Conservation (phyloP, 2,329 filamentous ascomycete genomes). For the Arthrocladium fulminans region DNA sequence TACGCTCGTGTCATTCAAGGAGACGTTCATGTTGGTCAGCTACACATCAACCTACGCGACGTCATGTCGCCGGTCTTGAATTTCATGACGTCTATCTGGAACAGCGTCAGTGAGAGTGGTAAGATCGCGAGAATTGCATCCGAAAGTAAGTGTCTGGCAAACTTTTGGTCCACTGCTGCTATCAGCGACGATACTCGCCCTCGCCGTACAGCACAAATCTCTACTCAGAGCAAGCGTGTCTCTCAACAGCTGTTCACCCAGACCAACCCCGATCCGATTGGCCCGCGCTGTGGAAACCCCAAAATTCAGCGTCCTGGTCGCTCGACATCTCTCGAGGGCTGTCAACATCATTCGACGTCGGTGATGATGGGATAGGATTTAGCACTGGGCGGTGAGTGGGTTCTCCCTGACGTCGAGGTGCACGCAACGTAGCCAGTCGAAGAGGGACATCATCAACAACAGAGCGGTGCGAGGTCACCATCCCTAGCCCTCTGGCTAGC, state of each 20-base stretch:
- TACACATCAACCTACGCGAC: neutral
- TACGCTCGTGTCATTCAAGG: neutral
- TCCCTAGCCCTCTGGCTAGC: too few relatives aligned
- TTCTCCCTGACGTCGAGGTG: too few relatives aligned
- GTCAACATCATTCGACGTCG: neutral
- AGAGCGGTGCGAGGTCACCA: too few relatives aligned
- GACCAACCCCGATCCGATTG: neutral
- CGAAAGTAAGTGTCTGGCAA: neutral
- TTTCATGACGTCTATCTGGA: neutral
- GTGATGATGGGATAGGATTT: too few relatives aligned
- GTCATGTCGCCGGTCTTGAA: neutral
- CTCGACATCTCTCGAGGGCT: neutral
- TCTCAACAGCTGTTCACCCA: neutral
- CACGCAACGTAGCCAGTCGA: too few relatives aligned
- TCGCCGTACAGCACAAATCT: neutral
- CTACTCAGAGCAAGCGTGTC: neutral
- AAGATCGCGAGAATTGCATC: neutral
- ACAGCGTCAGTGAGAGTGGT: neutral
- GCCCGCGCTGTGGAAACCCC: neutral
- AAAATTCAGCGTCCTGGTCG: neutral
- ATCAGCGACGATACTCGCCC: neutral
- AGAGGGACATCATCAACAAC: too few relatives aligned
- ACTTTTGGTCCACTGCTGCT: neutral
- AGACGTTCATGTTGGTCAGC: neutral
- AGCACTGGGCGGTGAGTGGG: too few relatives aligned